phyloP scores from a whole-genome alignment of 1,284 basidiomycete species.

The Albatrellus sp. region DNA sequence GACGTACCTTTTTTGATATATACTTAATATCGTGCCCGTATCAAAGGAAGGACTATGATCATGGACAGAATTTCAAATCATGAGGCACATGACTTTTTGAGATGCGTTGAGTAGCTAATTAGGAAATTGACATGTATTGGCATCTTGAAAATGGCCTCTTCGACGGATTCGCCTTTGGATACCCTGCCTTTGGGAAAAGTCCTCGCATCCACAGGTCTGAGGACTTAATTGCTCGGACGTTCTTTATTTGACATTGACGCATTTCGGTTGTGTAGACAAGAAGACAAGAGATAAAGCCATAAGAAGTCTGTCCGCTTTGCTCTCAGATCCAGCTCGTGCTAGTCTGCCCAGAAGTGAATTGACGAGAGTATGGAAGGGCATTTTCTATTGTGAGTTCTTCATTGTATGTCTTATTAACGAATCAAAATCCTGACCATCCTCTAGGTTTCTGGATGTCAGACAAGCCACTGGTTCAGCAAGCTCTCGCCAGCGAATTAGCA shows the following conservation, averaged over 20 bases:
- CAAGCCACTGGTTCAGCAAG: conserved; percentile 93
- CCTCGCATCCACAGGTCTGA: conserved; percentile 75
- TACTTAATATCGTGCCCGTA: too few species aligned
- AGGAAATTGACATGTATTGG: too few species aligned
- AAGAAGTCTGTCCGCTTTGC: conserved; percentile 62
- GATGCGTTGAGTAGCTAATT: too few species aligned
- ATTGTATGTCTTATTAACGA: not conserved
- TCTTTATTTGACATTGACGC: conserved; percentile 11
- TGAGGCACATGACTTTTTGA: not conserved
- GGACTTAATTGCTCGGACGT: conserved; percentile 15
- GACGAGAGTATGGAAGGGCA: conserved; percentile 92
- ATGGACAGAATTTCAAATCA: too few species aligned
- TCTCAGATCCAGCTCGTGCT: conserved; percentile 50
- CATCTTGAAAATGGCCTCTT: conserved; percentile 2
- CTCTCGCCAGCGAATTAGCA: conserved; percentile 77
- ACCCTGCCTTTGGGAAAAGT: conserved; percentile 73
- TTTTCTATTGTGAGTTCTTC: conserved; percentile 80
- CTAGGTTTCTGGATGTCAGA: conserved; percentile 99
- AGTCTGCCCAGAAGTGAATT: conserved; percentile 64
- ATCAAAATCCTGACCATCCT: not conserved
- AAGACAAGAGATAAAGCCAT: conserved; percentile 83
- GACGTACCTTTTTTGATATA: too few species aligned
- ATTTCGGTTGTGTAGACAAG: conserved; percentile 52
- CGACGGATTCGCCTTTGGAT: conserved; percentile 7
- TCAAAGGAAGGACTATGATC: too few species aligned